Base-by-base conservation (phyloP, 2,329 filamentous ascomycete genomes). In the Raffaelea ambrosiae region DNA sequence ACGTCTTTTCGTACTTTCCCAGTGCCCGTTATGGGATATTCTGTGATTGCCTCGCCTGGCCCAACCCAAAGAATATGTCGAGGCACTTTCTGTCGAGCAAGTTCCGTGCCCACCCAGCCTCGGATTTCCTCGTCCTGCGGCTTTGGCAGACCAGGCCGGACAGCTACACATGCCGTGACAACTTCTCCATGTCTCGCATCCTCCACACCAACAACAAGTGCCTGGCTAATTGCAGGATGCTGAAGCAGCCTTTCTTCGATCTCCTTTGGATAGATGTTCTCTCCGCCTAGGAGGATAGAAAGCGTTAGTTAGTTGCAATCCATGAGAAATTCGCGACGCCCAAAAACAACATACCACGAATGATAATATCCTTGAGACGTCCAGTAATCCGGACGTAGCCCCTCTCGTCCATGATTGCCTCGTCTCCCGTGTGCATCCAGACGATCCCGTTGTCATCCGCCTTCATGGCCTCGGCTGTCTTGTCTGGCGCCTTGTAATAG, bases 281-380 rank as follows among this genome's bases (percentile, higher is more conserved):
- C 51, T 18, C 52, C 52, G 29, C 52, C 52, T 7, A 40, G n/a
- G n/a, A 40, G n/a, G 21, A 40, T 11, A 11, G 21, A 40, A 11
- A 20, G n/a, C n/a, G n/a, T n/a, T n/a, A n/a, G n/a, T n/a, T n/a
- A n/a, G n/a, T n/a, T n/a, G n/a, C n/a, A n/a, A n/a, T n/a, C n/a
- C n/a, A 40, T 5, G 19, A 40, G 5, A 40, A 40, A 11, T n/a
- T n/a, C n/a, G n/a, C n/a, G n/a, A n/a, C n/a, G n/a, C n/a, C n/a
- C n/a, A 19, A 40, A 5, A 20, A 20, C 10, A 44, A 16, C 42
- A 13, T 31, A 44, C 83, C 84, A 57, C 84, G 71, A 51, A 88
- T 88, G 49, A 88, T 87, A 33, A 88, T 87, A 50, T 89, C 85
- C 66, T 88, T 88, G 66, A 87, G 86, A 19, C 84, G 71, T 1